Base-by-base conservation (phyloP, 306 rosid genomes). In the Psophocarpus tetragonolobus region DNA sequence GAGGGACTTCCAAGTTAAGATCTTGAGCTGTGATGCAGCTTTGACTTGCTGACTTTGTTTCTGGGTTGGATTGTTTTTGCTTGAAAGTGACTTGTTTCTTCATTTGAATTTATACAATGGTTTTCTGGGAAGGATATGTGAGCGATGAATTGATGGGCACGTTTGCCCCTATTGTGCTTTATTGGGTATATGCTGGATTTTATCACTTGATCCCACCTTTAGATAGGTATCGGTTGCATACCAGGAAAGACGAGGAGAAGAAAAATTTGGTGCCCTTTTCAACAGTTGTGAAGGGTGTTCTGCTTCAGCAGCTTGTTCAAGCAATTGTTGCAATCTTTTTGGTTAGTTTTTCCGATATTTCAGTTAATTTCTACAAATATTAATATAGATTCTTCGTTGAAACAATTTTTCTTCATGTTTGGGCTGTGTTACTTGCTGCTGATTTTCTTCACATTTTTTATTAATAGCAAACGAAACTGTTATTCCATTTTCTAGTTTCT, bases 81-180 rank as follows among this genome's bases (percentile, higher is more conserved):
- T 68, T 47, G n/a, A 57, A 58, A 60, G 76, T 84, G 69, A 36
- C 36, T 13, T 42, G 39, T 26, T 71, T 65, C 58, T n/a, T 48
- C 39, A 42, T 50, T 51, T 4, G 61, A 63, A 27, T 13, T 48
- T 51, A 41, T 15, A 68, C 65, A 48, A 91, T 91, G 96, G 93
- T 89, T 50, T 91, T 89, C 62, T 91, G 96, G 96, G 96, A 89
- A 74, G 88, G 83, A 13, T 91, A 89, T 79, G 93, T 88, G 78
- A 91, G 93, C 63, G 98, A 93, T 63, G 97, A 93, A 64, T 65
- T 90, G 73, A 87, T 93, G 92, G 98, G 94, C 35, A 93, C 98
- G 0, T 87, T 91, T 81, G 97, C 97, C 47, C 97, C 97, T n/a
- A 88, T 93, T 77, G 83, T 90, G 78, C 77, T 93, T 5, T 93